phyloP scores from a whole-genome alignment of 2,329 filamentous ascomycete species.

The Bipolaris cookei region DNA sequence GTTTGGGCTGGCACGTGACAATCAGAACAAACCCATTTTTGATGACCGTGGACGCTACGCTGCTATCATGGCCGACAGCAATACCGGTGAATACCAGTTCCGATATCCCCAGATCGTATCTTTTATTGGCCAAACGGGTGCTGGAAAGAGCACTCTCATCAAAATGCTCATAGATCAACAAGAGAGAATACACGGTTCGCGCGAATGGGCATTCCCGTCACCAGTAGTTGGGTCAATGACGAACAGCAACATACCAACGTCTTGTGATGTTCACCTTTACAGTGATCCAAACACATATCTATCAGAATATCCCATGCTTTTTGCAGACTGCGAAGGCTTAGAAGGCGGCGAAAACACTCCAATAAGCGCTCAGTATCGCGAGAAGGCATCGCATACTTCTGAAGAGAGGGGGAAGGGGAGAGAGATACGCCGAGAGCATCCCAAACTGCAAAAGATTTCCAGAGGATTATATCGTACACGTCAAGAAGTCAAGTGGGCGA shows the following conservation, averaged over 20 bases:
- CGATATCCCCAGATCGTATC: background rate
- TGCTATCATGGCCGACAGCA: no score
- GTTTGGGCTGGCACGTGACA: no score
- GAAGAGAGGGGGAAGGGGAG: no score
- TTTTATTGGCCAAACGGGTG: conserved; percentile 22
- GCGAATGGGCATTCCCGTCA: conserved; percentile 24
- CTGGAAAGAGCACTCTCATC: conserved; percentile 60
- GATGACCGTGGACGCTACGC: no score
- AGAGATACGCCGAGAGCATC: no score
- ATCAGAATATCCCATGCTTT: conserved; percentile 53
- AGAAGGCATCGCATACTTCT: background rate
- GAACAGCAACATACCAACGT: conserved; percentile 21
- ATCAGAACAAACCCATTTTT: no score
- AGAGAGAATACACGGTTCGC: conserved; percentile 6
- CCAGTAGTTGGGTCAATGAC: conserved; percentile 18
- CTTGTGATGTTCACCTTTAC: conserved; percentile 53
- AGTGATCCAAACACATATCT: conserved; percentile 54
- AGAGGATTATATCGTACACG: background rate
- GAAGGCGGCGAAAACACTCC: conserved; percentile 56
- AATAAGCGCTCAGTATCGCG: conserved; percentile 21
- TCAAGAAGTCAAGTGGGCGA: conserved; percentile 15
- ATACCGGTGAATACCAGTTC: no score
- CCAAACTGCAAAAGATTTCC: background rate
- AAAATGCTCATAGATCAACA: conserved; percentile 53
- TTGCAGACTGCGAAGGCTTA: conserved; percentile 61